Percentiles rank a stretch among this genome's conserved stretches.
These are phyloP conservation scores for Pseudogymnoascus verrucosus DNA, from an alignment of 2,329 filamentous ascomycete species.

Conservation along the genomic window DNA sequence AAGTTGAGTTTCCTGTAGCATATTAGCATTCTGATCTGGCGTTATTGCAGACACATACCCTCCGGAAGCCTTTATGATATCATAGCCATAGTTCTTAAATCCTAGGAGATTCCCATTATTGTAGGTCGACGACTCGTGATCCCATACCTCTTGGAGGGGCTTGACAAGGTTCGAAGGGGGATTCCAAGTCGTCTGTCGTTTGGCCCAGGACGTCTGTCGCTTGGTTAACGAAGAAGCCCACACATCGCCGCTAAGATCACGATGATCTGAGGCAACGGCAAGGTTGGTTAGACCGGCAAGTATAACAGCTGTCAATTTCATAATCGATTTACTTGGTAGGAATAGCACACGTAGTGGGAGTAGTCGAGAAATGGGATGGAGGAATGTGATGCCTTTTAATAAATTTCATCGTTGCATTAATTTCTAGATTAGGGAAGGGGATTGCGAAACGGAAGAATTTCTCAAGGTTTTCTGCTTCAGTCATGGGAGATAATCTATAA, in stretches of 20 bases:
- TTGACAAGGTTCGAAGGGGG: slow-evolving; percentile 4
- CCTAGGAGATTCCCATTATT: slow-evolving; percentile 4
- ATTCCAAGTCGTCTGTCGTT: slow-evolving; percentile 7
- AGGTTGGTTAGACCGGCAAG: neutral
- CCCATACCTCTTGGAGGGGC: slow-evolving; percentile 10
- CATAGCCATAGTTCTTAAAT: slow-evolving; percentile 12
- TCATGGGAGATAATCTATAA: neutral
- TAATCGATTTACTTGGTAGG: neutral
- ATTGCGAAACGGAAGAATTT: neutral
- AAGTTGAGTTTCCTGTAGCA: slow-evolving; percentile 29
- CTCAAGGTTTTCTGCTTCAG: neutral
- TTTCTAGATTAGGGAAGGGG: neutral
- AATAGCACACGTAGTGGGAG: neutral
- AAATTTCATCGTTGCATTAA: neutral
- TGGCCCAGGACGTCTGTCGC: neutral
- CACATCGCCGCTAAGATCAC: slow-evolving; percentile 4
- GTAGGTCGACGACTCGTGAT: slow-evolving; percentile 5
- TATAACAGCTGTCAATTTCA: neutral
- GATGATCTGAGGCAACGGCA: neutral
- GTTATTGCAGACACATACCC: neutral
- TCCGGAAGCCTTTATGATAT: slow-evolving; percentile 4
- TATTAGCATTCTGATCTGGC: neutral
- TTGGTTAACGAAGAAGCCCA: neutral
- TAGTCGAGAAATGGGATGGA: neutral
- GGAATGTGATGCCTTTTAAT: neutral